Percentiles rank a stretch among this genome's conserved stretches.
Evolutionary conservation across 257 asterid genomes (phyloP).

Genomic region (Mitragyna speciosa): DNA sequence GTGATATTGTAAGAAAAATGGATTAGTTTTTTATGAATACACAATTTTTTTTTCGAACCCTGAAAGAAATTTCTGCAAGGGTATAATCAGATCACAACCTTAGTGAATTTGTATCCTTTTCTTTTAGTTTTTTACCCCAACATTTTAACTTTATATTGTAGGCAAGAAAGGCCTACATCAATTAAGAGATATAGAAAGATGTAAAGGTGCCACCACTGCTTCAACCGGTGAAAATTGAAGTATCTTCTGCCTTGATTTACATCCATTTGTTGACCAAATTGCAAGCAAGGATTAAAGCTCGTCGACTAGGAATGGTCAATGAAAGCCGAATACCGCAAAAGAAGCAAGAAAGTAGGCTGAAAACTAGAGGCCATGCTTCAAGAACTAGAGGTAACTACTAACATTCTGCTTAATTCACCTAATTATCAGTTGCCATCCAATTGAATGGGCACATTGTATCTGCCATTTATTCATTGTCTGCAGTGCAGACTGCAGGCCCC

Average conservation of each 20-base stretch:
- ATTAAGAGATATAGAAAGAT: constrained; percentile 43
- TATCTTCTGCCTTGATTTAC: constrained; percentile 50
- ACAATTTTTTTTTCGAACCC: no score
- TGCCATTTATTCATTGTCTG: neutral
- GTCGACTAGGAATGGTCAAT: constrained; percentile 57
- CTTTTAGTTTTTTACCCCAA: no score
- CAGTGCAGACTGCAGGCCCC: neutral
- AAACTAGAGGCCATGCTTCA: constrained; percentile 75
- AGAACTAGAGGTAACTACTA: constrained; percentile 53
- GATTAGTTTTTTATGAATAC: no score
- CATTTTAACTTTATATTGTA: constrained; percentile 7
- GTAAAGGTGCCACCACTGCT: constrained; percentile 41
- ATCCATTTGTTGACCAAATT: constrained; percentile 68
- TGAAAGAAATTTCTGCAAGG: no score
- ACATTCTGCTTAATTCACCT: neutral
- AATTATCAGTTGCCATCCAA: neutral
- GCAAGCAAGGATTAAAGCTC: constrained; percentile 57
- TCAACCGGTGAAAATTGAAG: constrained; percentile 42
- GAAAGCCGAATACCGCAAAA: constrained; percentile 50
- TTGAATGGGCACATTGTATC: neutral
- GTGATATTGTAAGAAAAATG: no score
- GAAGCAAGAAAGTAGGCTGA: constrained; percentile 56
- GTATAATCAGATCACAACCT: neutral
- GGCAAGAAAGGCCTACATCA: constrained; percentile 55
- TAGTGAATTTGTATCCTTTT: neutral